phyloP scores from a whole-genome alignment of 768 basidiomycete species.

The Coprinopsis strossmayeri region DNA sequence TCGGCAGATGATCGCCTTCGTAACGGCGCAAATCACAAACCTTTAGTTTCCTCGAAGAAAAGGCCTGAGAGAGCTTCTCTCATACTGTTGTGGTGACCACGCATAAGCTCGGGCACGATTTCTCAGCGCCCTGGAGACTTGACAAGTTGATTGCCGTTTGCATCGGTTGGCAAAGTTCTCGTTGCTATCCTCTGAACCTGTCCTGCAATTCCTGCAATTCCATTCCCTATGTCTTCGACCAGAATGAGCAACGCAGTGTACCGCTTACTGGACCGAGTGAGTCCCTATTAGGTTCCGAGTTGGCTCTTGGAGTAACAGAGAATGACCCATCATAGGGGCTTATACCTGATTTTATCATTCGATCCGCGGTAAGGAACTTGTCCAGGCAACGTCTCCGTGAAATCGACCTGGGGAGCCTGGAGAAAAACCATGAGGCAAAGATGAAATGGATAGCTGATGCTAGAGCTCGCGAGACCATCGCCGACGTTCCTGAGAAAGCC shows the following conservation, averaged over 20 bases:
- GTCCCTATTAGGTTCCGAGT: slow-evolving; percentile 12
- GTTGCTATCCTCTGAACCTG: too few relatives aligned
- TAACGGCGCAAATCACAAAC: too few relatives aligned
- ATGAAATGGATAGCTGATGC: slow-evolving; percentile 61
- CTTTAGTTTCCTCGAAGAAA: too few relatives aligned
- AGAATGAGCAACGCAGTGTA: slow-evolving; percentile 25
- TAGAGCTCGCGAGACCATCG: slow-evolving; percentile 42
- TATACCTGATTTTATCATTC: slow-evolving; percentile 51
- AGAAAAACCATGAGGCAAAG: slow-evolving; percentile 56
- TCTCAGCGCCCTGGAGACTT: too few relatives aligned
- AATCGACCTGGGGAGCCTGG: slow-evolving; percentile 53
- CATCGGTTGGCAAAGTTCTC: too few relatives aligned
- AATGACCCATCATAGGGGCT: slow-evolving; percentile 37
- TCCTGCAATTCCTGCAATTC: too few relatives aligned
- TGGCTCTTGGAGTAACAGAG: slow-evolving; percentile 1
- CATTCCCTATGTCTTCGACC: not conserved
- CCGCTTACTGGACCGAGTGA: slow-evolving; percentile 16
- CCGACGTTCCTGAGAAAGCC: slow-evolving; percentile 57
- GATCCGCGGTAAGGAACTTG: slow-evolving; percentile 31
- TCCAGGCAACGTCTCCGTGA: slow-evolving; percentile 49
- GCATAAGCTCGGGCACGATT: too few relatives aligned
- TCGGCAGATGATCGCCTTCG: too few relatives aligned
- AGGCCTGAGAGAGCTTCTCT: too few relatives aligned
- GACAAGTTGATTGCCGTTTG: too few relatives aligned
- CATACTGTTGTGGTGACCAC: too few relatives aligned